Base-by-base conservation (phyloP, 306 rosid genomes). In the Datisca glomerata region DNA sequence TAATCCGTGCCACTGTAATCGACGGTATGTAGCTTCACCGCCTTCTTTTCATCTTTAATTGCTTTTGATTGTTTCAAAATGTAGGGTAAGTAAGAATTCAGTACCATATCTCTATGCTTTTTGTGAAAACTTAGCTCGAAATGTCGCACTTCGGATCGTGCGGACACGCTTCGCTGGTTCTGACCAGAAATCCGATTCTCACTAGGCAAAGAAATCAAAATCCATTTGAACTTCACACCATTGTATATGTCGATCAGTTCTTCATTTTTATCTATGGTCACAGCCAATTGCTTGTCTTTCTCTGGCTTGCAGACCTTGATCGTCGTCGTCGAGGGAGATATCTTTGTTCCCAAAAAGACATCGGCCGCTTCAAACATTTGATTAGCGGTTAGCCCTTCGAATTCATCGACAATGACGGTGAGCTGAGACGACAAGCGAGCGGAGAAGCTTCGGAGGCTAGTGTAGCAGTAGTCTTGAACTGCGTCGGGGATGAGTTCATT, bases 21-120 rank as follows among this genome's bases (percentile, higher is more conserved):
- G 20, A 67, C 52, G 1, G 79, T 68, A 49, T 67, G 77, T 21
- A 79, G 76, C 69, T 62, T 74, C 60, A 74, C 59, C 29, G 58
- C 45, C 61, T 68, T 74, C 18, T 48, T 74, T 18, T 55, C 69
- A 24, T 61, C 50, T 31, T 18, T 52, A 18, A 67, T 57, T 7
- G 25, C 24, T 44, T 71, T 61, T 4, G 68, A 65, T 38, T 20
- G 39, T 6, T 37, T 36, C 12, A 65, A 43, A 34, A 79, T 38
- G 41, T 64, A 20, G 1, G 65, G 76, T 31, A 79, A 53, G 60
- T 78, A 78, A 32, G 70, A 44, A 7, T 11, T 37, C 14, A 71
- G 18, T 43, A 57, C 79, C 74, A 61, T 60, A 18, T 70, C 62
- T 35, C 45, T 67, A 4, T 73, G 64, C 29, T 55, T 61, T 57